Percentiles rank a stretch among this genome's conserved stretches.
phyloP scores from a whole-genome alignment of 495 filamentous ascomycete genomes.

The Penicillium ucsense region DNA sequence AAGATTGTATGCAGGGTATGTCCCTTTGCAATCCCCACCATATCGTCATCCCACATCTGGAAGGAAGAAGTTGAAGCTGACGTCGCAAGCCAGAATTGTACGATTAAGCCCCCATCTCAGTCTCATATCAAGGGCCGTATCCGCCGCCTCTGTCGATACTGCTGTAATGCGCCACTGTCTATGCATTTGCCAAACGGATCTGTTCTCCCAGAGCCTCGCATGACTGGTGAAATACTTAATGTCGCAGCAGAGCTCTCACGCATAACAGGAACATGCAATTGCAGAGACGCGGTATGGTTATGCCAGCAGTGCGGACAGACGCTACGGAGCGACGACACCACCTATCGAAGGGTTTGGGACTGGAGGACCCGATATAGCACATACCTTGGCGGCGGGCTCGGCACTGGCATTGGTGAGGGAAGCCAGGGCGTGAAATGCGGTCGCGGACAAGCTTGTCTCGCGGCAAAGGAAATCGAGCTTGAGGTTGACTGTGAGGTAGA shows the following conservation, averaged over 20 bases:
- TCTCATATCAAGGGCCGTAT: conserved; percentile 56
- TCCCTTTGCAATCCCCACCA: background rate
- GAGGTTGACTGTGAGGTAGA: conserved; percentile 71
- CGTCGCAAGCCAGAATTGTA: conserved; percentile 59
- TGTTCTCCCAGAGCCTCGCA: background rate
- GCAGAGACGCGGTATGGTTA: conserved; percentile 61
- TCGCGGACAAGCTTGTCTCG: conserved; percentile 57
- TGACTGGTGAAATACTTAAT: background rate
- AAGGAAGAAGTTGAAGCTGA: background rate
- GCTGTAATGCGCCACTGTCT: conserved; percentile 53
- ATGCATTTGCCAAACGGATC: conserved; percentile 15
- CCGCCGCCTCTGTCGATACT: conserved; percentile 67
- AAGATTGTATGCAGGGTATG: conserved; percentile 68
- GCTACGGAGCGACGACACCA: conserved; percentile 57
- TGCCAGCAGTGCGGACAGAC: conserved; percentile 68
- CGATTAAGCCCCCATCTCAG: conserved; percentile 60
- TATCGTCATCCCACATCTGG: too few relatives aligned
- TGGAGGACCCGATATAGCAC: conserved; percentile 83
- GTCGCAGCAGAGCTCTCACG: conserved; percentile 37
- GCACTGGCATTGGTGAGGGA: conserved; percentile 81
- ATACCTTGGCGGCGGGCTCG: conserved; percentile 61
- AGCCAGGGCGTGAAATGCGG: conserved; percentile 80
- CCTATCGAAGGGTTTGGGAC: conserved; percentile 72
- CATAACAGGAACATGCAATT: conserved; percentile 52
- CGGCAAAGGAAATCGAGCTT: conserved; percentile 61